Evolutionary conservation across 176 grass and related monocot genomes (phyloP).

Genomic region (Oryza rufipogon): DNA sequence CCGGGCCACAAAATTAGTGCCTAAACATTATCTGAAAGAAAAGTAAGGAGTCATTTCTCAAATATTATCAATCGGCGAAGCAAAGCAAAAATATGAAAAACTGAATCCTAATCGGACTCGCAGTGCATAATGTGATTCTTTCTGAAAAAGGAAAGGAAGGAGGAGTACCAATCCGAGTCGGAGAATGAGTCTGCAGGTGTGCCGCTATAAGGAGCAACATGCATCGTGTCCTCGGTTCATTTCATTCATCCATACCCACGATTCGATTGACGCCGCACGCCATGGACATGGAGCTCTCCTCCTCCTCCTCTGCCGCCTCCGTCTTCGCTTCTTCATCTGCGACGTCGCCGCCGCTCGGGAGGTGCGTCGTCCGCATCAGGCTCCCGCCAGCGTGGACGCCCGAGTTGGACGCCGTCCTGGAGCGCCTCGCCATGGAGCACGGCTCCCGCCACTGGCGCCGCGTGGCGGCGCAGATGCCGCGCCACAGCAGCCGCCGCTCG

Average conservation of each 20-base stretch:
- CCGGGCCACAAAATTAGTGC: no score
- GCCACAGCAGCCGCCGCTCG: background rate
- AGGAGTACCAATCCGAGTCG: background rate
- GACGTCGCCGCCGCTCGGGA: background rate
- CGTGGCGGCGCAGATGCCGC: background rate
- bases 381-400: conserved; percentile 2
- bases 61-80: no score
- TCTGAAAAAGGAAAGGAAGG: no score
- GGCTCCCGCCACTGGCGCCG: conserved; percentile 15
- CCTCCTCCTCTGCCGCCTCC: background rate
- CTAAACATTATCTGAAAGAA: no score
- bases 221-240: background rate
- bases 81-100: no score
- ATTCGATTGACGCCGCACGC: background rate
- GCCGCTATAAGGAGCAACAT: background rate
- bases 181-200: background rate
- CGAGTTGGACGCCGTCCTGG: conserved; percentile 8
- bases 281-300: background rate
- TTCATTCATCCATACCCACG: background rate
- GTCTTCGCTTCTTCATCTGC: background rate
- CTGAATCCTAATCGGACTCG: no score
- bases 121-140: background rate
- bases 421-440: conserved; percentile 11
- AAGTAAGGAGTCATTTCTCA: no score
- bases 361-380: background rate